phyloP scores from a whole-genome alignment of 257 asterid genomes.

The Verbascum thapsus region DNA sequence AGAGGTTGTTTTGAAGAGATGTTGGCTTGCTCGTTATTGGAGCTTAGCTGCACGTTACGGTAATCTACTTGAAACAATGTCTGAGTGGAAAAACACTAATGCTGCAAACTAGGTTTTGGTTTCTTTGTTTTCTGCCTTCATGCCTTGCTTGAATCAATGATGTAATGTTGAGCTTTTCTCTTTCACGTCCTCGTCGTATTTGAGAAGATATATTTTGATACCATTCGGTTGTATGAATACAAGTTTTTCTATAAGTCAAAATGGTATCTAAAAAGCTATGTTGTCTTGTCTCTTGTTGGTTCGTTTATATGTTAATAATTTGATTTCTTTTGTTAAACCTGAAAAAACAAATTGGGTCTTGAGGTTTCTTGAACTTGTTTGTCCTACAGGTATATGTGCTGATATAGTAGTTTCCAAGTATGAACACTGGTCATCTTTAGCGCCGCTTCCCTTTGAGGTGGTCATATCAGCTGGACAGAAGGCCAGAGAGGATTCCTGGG shows the following conservation, averaged over 20 bases:
- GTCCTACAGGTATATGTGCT: slow-evolving; percentile 83
- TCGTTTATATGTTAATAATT: too few relatives aligned
- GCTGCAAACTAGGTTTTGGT: slow-evolving; percentile 12
- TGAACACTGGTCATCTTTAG: slow-evolving; percentile 95
- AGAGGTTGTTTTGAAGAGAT: slow-evolving; percentile 97
- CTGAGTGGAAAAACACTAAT: slow-evolving; percentile 1
- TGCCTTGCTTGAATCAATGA: slow-evolving; percentile 19
- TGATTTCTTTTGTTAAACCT: too few relatives aligned
- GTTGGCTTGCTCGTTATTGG: slow-evolving; percentile 99
- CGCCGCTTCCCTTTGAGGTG: slow-evolving; percentile 97
- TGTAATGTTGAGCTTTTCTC: neutral
- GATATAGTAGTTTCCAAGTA: slow-evolving; percentile 79
- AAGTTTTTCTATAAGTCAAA: slow-evolving; percentile 3
- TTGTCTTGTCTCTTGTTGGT: too few relatives aligned
- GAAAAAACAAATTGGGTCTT: too few relatives aligned
- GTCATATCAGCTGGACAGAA: slow-evolving; percentile 96
- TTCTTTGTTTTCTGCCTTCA: slow-evolving; percentile 14
- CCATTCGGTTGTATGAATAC: slow-evolving; percentile 17
- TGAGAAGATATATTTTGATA: slow-evolving; percentile 11
- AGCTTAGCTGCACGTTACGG: slow-evolving; percentile 87
- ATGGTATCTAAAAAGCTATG: slow-evolving; percentile 14
- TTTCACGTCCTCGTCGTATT: slow-evolving; percentile 19
- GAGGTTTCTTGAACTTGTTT: too few relatives aligned
- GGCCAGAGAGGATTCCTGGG: slow-evolving; percentile 90
- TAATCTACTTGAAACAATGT: slow-evolving; percentile 42